These are phyloP conservation scores for Spiromastix sp. DNA, from an alignment of 2,329 filamentous ascomycete genomes.

Conservation along the genomic window DNA sequence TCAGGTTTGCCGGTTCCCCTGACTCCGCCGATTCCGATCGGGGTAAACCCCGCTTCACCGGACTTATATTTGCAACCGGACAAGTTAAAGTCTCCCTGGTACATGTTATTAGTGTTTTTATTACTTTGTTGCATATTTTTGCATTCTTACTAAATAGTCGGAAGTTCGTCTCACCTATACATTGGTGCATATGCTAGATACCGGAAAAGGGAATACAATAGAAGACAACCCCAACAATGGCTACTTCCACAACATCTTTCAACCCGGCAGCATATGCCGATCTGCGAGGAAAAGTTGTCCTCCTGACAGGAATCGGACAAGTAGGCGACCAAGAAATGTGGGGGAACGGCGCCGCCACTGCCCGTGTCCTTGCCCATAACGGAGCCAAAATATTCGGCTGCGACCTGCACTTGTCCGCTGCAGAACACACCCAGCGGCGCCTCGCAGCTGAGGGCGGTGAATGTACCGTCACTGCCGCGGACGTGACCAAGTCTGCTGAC, in stretches of 20 bases:
- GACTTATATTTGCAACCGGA: too few relatives aligned
- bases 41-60: too few relatives aligned
- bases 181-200: too few relatives aligned
- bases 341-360: conserved; percentile 43
- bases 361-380: conserved; percentile 38
- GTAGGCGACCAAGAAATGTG: conserved; percentile 33
- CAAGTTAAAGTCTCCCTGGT: too few relatives aligned
- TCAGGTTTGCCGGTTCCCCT: too few relatives aligned
- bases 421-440: conserved; percentile 30
- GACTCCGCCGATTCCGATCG: too few relatives aligned
- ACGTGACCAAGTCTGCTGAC: conserved; percentile 44
- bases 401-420: conserved; percentile 35
- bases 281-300: conserved; percentile 16
- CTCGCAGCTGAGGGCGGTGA: conserved; percentile 25
- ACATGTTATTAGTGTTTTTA: too few relatives aligned
- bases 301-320: conserved; percentile 24
- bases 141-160: too few relatives aligned
- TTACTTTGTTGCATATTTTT: too few relatives aligned
- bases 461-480: conserved; percentile 33
- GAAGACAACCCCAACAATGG: background rate
- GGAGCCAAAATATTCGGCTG: conserved; percentile 43
- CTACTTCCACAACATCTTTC: conserved; percentile 1
- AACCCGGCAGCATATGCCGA: conserved; percentile 10
- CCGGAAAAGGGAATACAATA: too few relatives aligned
- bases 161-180: too few relatives aligned